These are phyloP conservation scores for Phytopythium kandeliae DNA, from an alignment of 352 stramenopile species.

Conservation along the genomic window DNA sequence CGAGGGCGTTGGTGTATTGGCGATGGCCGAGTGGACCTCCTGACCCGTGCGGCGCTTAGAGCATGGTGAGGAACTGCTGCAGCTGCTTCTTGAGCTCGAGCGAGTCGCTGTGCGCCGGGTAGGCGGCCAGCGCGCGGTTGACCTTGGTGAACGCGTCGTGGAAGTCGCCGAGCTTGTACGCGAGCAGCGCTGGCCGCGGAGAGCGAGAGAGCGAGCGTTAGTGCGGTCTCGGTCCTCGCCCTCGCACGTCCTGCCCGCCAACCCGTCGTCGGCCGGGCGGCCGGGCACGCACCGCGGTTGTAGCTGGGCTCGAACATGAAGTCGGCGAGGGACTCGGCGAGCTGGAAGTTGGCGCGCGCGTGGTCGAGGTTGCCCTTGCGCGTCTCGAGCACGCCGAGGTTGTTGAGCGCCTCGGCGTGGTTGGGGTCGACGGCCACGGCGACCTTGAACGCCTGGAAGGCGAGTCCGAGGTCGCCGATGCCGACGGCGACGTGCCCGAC, in stretches of 20 bases:
- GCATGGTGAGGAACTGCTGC: constrained; percentile 77
- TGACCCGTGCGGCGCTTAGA: constrained; percentile 20
- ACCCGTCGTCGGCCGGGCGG: no score
- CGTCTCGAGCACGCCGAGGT: constrained; percentile 88
- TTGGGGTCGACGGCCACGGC: constrained; percentile 87
- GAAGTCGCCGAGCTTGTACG: constrained; percentile 90
- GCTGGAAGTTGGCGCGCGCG: constrained; percentile 77
- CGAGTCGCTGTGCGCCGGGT: constrained; percentile 83
- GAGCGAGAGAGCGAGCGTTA: not conserved
- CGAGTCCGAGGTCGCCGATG: constrained; percentile 90
- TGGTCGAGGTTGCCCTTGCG: constrained; percentile 87
- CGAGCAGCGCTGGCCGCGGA: constrained; percentile 60
- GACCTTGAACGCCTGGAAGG: constrained; percentile 94
- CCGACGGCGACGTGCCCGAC: constrained; percentile 90
- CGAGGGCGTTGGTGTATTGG: constrained; percentile 1
- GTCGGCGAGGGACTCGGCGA: constrained; percentile 68
- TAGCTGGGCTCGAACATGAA: constrained; percentile 92
- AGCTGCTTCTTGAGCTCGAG: constrained; percentile 87
- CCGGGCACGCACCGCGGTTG: constrained; percentile 57
- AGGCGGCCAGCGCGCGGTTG: constrained; percentile 71
- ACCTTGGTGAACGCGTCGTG: constrained; percentile 87
- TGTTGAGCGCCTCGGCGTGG: constrained; percentile 91
- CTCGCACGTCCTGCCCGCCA: no score
- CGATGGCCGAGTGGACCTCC: not conserved
- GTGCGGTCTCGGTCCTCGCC: no score